Conservation (phyloP, 2,329 filamentous ascomycete species). For the Xylariomycetidae sp. region DNA sequence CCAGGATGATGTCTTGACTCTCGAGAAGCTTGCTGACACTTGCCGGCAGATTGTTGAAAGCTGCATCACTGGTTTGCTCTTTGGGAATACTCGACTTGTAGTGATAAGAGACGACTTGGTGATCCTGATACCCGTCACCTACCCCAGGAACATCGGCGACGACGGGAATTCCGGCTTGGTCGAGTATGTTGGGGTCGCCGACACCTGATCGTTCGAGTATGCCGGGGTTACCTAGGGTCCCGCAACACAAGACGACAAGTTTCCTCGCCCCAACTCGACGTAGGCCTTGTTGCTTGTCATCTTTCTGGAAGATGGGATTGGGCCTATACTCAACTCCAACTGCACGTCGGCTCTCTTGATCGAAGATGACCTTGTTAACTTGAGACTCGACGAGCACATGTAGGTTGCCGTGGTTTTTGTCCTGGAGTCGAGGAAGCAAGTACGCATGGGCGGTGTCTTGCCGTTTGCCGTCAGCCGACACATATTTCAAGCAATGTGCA, state of each 20-base stretch:
- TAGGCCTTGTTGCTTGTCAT: constrained; percentile 16
- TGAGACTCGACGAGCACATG: constrained; percentile 27
- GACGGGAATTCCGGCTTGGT: constrained; percentile 39
- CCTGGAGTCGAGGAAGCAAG: constrained; percentile 21
- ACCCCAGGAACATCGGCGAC: constrained; percentile 49
- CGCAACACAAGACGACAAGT: constrained; percentile 45
- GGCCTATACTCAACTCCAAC: constrained; percentile 50
- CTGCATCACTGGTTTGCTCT: background rate
- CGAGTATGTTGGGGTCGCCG: constrained; percentile 43
- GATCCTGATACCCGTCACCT: constrained; percentile 47
- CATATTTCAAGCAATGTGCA: constrained; percentile 17
- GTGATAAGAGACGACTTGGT: too few species aligned
- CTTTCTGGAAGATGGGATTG: constrained; percentile 37
- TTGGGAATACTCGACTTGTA: constrained; percentile 1
- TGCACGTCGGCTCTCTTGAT: too few species aligned
- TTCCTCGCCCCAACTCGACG: constrained; percentile 44
- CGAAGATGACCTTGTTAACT: constrained; percentile 45
- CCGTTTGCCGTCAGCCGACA: constrained; percentile 22
- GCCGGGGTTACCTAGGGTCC: constrained; percentile 47
- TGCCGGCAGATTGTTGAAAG: background rate
- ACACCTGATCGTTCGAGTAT: constrained; percentile 61
- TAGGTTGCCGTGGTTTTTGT: constrained; percentile 24
- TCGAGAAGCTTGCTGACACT: background rate
- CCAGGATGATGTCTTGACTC: constrained; percentile 1
- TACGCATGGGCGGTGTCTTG: constrained; percentile 23